A percentile compares a stretch with the other conserved stretches of the same genome.
Conservation (phyloP, 2,329 filamentous ascomycete genomes). For the Colletotrichum nymphaeae region DNA sequence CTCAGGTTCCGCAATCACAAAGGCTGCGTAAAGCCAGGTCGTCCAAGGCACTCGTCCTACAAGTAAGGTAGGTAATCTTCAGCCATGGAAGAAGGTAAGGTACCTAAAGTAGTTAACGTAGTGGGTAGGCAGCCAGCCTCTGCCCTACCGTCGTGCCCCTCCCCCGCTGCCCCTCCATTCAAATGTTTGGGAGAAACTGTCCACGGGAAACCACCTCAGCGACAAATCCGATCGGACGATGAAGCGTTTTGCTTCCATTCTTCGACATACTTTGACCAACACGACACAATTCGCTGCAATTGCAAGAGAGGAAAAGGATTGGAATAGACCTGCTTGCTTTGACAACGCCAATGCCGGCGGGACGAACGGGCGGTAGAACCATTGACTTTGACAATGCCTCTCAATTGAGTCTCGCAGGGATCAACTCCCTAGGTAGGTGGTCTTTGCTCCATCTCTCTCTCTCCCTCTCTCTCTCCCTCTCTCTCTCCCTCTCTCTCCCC, state of each 20-base stretch:
- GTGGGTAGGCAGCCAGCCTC: background rate
- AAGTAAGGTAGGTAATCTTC: background rate
- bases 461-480: too few species aligned
- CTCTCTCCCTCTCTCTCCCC: too few species aligned
- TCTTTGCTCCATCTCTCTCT: background rate
- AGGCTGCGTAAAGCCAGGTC: background rate
- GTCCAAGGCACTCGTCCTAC: background rate
- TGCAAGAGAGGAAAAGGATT: background rate
- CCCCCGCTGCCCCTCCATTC: constrained; percentile 13
- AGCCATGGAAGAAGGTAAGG: background rate
- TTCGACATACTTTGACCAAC: background rate
- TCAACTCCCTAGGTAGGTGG: background rate
- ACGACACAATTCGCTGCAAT: background rate
- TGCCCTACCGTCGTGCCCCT: constrained; percentile 10
- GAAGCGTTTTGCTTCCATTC: background rate
- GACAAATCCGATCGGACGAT: too few species aligned
- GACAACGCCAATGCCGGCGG: background rate
- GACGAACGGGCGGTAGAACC: background rate
- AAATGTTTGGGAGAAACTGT: background rate
- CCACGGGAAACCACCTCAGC: too few species aligned
- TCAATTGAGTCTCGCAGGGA: background rate
- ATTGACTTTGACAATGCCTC: background rate
- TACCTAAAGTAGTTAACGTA: background rate
- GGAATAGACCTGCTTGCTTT: background rate
- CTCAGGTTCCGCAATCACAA: background rate